Percentiles rank a stretch among this genome's conserved stretches.
Evolutionary conservation across 257 asterid genomes (phyloP).

Genomic region (Misopates orontium): DNA sequence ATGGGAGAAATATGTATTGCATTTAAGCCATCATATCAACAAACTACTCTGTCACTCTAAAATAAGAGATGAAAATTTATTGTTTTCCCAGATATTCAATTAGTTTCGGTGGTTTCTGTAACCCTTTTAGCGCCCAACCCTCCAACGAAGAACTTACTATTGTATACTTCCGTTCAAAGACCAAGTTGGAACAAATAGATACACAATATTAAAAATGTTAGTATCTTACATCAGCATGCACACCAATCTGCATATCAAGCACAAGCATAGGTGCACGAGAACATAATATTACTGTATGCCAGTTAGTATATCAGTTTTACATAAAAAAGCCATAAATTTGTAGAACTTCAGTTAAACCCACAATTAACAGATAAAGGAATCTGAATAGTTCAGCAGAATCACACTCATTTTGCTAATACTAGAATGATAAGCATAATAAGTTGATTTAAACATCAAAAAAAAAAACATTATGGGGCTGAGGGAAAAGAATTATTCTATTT

Average conservation of each 20-base stretch:
- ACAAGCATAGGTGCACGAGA: neutral
- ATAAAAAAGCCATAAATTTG: neutral
- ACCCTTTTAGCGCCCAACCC: neutral
- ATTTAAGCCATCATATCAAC: neutral
- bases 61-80: neutral
- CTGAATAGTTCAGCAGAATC: too few relatives aligned
- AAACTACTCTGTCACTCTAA: neutral
- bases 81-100: neutral
- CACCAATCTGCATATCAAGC: neutral
- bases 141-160: neutral
- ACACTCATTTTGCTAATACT: neutral
- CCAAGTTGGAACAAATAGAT: too few relatives aligned
- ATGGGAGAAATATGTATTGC: neutral
- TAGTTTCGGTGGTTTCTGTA: conserved; percentile 11
- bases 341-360: neutral
- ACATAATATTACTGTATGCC: neutral
- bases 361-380: neutral
- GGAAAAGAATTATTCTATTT: too few relatives aligned
- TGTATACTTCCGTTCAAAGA: neutral
- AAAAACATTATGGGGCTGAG: too few relatives aligned
- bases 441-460: neutral
- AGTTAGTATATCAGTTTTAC: neutral
- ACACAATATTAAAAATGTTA: too few relatives aligned
- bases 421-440: neutral
- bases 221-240: neutral